Conservation (phyloP, 257 asterid genomes). For the Lycium ferocissimum region DNA sequence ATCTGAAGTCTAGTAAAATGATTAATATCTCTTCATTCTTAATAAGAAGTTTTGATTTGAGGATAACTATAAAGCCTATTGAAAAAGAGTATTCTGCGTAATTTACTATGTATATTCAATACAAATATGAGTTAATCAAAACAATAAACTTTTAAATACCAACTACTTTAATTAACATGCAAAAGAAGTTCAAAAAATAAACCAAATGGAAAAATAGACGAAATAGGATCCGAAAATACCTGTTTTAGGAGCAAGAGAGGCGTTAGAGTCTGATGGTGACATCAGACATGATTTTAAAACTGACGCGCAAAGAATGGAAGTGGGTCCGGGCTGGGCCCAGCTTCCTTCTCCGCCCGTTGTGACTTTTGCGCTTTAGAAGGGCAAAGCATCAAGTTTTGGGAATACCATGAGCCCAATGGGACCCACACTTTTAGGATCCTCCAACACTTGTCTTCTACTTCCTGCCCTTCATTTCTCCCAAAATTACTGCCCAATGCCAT, state of each 20-base stretch:
- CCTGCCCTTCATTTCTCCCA: neutral
- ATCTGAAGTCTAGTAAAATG: too few species aligned
- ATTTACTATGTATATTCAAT: too few species aligned
- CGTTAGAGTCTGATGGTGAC: conserved; percentile 18
- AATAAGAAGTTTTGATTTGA: too few species aligned
- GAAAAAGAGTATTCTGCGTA: too few species aligned
- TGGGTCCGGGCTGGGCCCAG: conserved; percentile 25
- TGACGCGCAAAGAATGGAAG: conserved; percentile 20
- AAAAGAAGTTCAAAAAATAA: too few species aligned
- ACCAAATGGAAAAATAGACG: neutral
- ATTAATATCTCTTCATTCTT: too few species aligned
- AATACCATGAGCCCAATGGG: neutral
- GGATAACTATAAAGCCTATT: too few species aligned
- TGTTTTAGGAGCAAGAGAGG: neutral
- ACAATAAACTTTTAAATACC: too few species aligned
- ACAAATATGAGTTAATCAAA: too few species aligned
- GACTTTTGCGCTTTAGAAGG: neutral
- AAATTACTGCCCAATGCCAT: neutral
- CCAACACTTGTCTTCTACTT: neutral
- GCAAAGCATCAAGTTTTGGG: conserved; percentile 38
- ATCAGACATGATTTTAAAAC: too few species aligned
- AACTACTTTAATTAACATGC: too few species aligned
- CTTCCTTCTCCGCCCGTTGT: conserved; percentile 13
- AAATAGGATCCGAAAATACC: neutral
- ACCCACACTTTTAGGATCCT: neutral